These are phyloP conservation scores for Ceratocystis diversiconidia DNA, from an alignment of 2,329 filamentous ascomycete species.

Conservation along the genomic window DNA sequence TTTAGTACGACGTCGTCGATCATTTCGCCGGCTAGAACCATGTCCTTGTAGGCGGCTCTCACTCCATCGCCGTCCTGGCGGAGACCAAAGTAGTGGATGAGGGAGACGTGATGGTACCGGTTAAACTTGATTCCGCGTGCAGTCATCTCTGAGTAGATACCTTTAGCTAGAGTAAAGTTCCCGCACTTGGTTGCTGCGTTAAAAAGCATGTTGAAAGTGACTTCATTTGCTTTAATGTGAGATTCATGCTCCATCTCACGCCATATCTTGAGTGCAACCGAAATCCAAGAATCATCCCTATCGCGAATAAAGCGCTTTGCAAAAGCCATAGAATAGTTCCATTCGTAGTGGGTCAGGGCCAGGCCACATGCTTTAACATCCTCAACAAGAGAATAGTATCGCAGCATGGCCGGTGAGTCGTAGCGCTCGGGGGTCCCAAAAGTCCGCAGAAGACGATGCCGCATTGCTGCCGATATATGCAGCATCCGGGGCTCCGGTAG, in stretches of 20 bases:
- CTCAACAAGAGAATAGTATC: slow-evolving; percentile 70
- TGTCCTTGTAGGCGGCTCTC: slow-evolving; percentile 61
- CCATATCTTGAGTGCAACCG: slow-evolving; percentile 62
- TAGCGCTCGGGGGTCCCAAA: slow-evolving; percentile 50
- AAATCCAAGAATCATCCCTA: slow-evolving; percentile 11
- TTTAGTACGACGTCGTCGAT: slow-evolving; percentile 81
- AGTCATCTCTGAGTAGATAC: slow-evolving; percentile 70
- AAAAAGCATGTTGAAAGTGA: slow-evolving; percentile 91
- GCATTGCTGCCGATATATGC: slow-evolving; percentile 35
- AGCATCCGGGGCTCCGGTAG: slow-evolving; percentile 40
- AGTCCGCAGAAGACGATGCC: slow-evolving; percentile 51
- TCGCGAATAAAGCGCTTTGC: slow-evolving; percentile 54
- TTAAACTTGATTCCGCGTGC: slow-evolving; percentile 52
- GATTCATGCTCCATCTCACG: slow-evolving; percentile 72
- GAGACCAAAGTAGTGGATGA: slow-evolving; percentile 75
- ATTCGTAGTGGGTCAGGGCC: slow-evolving; percentile 52
- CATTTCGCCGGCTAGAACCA: slow-evolving; percentile 74
- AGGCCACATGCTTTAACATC: slow-evolving; percentile 68
- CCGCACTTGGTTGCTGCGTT: slow-evolving; percentile 75
- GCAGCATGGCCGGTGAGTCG: slow-evolving; percentile 50
- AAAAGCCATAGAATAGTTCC: slow-evolving; percentile 73
- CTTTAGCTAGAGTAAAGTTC: slow-evolving; percentile 71
- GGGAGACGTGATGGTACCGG: slow-evolving; percentile 65
- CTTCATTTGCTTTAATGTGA: slow-evolving; percentile 48
- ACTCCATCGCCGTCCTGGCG: slow-evolving; percentile 59